Evolutionary conservation across 2,329 filamentous ascomycete genomes (phyloP).

Genomic region (Eutypella sp.): DNA sequence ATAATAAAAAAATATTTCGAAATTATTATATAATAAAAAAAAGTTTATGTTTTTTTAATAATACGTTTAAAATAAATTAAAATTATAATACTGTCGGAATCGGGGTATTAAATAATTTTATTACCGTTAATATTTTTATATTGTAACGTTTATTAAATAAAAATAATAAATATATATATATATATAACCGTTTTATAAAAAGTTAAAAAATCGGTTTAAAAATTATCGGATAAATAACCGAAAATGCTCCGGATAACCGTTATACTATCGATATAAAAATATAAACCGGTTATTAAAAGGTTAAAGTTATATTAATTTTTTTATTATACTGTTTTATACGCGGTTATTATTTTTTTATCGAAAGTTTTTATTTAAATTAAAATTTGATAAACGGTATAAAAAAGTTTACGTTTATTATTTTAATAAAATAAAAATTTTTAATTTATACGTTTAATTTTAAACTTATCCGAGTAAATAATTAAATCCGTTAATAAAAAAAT

Average conservation of each 20-base stretch:
- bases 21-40: too few relatives aligned
- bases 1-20: too few relatives aligned
- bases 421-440: conserved; percentile 3
- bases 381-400: neutral
- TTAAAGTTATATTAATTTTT: conserved; percentile 2
- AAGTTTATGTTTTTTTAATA: too few relatives aligned
- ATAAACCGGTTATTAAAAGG: conserved; percentile 4
- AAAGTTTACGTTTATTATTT: conserved; percentile 1
- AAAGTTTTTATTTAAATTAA: conserved; percentile 1
- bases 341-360: conserved; percentile 2
- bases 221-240: neutral
- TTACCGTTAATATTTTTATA: neutral
- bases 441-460: conserved; percentile 4
- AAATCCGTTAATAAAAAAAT: conserved; percentile 2
- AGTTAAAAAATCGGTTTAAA: neutral
- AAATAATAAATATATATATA: conserved; percentile 4
- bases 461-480: too few relatives aligned
- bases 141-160: neutral
- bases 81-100: too few relatives aligned
- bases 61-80: too few relatives aligned
- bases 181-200: too few relatives aligned
- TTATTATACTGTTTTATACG: conserved; percentile 1
- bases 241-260: too few relatives aligned
- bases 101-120: conserved; percentile 1
- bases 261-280: too few relatives aligned